Conservation (phyloP, 2,329 filamentous ascomycete species). For the Ceratocystis harringtonii region DNA sequence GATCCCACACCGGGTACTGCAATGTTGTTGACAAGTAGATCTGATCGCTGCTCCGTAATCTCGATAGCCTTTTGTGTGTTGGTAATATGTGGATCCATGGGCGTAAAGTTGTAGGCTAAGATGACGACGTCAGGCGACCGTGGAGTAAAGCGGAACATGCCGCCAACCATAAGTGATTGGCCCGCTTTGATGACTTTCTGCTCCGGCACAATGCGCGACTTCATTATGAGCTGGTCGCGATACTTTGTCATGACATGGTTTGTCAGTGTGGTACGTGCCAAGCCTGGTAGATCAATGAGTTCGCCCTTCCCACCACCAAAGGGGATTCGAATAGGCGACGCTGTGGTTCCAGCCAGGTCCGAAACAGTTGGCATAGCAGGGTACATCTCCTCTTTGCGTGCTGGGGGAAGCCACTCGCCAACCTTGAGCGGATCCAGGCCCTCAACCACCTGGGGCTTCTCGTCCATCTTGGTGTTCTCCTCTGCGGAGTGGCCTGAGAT, state of each 20-base stretch:
- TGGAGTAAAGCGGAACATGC: conserved; percentile 77
- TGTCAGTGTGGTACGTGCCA: conserved; percentile 60
- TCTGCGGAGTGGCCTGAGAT: not conserved
- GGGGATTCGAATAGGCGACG: conserved; percentile 82
- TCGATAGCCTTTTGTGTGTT: conserved; percentile 63
- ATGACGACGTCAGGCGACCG: conserved; percentile 46
- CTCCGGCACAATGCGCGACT: conserved; percentile 54
- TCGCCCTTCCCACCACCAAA: conserved; percentile 80
- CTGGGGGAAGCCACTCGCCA: conserved; percentile 55
- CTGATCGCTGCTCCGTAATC: conserved; percentile 50
- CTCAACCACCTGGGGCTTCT: conserved; percentile 16
- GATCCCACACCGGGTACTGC: conserved; percentile 41
- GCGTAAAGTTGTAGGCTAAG: conserved; percentile 75
- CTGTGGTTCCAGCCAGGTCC: conserved; percentile 78
- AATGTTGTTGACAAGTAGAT: conserved; percentile 47
- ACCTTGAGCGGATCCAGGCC: conserved; percentile 25
- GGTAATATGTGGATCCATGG: conserved; percentile 61
- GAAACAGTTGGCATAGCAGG: conserved; percentile 79
- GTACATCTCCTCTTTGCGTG: conserved; percentile 56
- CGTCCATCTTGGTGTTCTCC: not conserved
- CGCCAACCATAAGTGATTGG: conserved; percentile 70
- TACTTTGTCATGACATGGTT: conserved; percentile 52
- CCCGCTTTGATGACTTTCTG: conserved; percentile 59
- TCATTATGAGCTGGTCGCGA: conserved; percentile 62
- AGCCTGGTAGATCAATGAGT: conserved; percentile 79